Conservation (phyloP, 2,329 filamentous ascomycete species). For the Emmonsia crescens region DNA sequence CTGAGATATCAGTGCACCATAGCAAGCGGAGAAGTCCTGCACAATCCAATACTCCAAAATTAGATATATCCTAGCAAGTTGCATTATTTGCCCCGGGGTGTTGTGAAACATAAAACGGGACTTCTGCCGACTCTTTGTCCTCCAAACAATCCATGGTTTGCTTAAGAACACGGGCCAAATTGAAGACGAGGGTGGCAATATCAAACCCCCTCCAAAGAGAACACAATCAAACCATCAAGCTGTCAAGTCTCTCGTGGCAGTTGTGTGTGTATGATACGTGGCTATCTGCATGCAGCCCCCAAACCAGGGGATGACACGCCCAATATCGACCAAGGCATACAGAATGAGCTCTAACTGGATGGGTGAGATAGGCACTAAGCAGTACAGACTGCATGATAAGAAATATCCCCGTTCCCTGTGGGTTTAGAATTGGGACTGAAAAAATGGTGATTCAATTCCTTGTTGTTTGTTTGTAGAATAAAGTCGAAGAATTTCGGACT, state of each 20-base stretch:
- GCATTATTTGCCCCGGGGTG: background rate
- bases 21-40: background rate
- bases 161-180: background rate
- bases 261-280: background rate
- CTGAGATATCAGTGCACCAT: background rate
- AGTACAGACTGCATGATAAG: background rate
- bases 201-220: no score
- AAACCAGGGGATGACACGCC: background rate
- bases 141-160: background rate
- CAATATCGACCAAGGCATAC: background rate
- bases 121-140: background rate
- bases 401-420: background rate
- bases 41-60: background rate
- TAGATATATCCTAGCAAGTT: background rate
- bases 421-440: background rate
- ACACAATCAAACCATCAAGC: background rate
- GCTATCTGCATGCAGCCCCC: background rate
- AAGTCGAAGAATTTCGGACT: background rate
- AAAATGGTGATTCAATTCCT: background rate
- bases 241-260: background rate
- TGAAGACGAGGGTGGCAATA: background rate
- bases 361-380: background rate
- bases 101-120: background rate
- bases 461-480: background rate
- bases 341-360: background rate